Conservation (phyloP, 805 yeast genomes). For the Wickerhamiella australiensis region DNA sequence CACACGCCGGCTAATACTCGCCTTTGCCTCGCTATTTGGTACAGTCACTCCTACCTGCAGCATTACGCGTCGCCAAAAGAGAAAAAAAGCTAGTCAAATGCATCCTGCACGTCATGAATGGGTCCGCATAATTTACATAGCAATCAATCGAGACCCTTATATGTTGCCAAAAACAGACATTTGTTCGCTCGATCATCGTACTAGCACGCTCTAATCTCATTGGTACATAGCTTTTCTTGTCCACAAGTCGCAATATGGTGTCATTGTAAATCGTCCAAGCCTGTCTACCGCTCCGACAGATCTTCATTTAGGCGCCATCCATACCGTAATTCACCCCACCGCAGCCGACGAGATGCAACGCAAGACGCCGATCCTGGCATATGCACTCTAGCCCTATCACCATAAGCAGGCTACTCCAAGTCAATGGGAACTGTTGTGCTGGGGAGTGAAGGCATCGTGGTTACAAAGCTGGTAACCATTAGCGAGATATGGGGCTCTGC, state of each 20-base stretch:
- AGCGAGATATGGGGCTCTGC: too few relatives aligned
- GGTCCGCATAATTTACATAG: constrained; percentile 1
- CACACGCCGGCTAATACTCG: too few relatives aligned
- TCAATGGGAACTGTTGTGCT: too few relatives aligned
- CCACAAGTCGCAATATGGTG: too few relatives aligned
- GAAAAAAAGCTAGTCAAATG: neutral
- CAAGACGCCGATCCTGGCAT: neutral
- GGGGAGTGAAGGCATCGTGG: neutral
- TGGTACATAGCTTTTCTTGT: too few relatives aligned
- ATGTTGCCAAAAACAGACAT: too few relatives aligned
- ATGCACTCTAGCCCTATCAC: neutral
- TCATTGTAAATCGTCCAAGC: neutral
- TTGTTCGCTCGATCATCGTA: too few relatives aligned
- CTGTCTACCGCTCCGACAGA: neutral
- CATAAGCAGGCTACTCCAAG: neutral
- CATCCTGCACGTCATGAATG: neutral
- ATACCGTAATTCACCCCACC: neutral
- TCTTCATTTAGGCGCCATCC: neutral
- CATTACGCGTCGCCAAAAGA: neutral
- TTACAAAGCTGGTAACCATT: neutral
- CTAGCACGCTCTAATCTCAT: too few relatives aligned
- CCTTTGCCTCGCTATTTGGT: neutral
- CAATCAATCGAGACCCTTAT: neutral
- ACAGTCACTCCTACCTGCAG: neutral
- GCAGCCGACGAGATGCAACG: neutral